Percentiles rank a stretch among this genome's conserved stretches.
Conservation (phyloP, 2,329 filamentous ascomycete species). For the Boeremia lycopersici region DNA sequence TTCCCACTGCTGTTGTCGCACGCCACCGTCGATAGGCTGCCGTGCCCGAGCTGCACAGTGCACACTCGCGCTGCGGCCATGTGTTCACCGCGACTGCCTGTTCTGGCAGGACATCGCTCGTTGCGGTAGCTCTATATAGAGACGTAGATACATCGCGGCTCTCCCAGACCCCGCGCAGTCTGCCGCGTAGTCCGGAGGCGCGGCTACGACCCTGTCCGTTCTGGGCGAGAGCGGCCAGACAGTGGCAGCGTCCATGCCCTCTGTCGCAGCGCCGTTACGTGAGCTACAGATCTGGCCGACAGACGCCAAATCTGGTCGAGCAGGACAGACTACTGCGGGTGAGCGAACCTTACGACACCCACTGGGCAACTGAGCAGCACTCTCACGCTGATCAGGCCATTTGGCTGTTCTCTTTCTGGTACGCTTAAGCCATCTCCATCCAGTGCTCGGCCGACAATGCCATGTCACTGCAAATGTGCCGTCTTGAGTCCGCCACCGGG, state of each 20-base stretch:
- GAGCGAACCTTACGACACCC: background rate
- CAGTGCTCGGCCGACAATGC: background rate
- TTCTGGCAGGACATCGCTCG: background rate
- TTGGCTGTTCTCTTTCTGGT: constrained; percentile 3
- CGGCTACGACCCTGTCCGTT: constrained; percentile 1
- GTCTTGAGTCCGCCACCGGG: background rate
- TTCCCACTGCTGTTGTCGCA: background rate
- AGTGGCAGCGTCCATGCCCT: background rate
- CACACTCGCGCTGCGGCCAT: constrained; percentile 8
- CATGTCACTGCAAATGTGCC: constrained; percentile 8
- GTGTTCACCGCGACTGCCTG: constrained; percentile 5
- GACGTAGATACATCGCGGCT: background rate
- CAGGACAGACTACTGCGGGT: constrained; percentile 5
- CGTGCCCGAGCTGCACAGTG: background rate
- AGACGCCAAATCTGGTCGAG: background rate
- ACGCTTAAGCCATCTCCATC: constrained; percentile 2
- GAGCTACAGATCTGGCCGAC: background rate
- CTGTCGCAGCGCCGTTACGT: constrained; percentile 1
- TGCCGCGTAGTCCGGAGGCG: background rate
- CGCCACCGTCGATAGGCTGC: constrained; percentile 1
- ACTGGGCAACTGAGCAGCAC: background rate
- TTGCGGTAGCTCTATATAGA: background rate
- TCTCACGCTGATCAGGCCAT: constrained; percentile 1
- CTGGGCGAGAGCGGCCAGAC: constrained; percentile 1
- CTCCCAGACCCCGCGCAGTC: background rate